Evolutionary conservation across 2,329 filamentous ascomycete species (phyloP).

Genomic region (Colletotrichum chrysophilum): DNA sequence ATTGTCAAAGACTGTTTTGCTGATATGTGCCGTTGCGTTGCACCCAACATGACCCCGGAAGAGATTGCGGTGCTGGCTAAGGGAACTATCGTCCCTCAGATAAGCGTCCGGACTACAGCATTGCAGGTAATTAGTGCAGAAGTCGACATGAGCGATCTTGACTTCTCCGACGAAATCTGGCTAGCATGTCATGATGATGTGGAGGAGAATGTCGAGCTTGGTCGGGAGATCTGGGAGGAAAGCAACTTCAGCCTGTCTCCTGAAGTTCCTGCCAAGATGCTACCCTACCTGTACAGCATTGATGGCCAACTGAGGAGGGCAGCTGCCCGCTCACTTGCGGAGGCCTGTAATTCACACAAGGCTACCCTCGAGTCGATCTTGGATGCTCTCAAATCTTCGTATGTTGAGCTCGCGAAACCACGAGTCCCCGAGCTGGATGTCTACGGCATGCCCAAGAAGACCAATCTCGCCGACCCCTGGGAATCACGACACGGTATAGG

Average conservation of each 20-base stretch:
- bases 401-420: constrained; percentile 81
- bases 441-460: constrained; percentile 92
- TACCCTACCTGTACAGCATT: constrained; percentile 80
- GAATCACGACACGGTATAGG: constrained; percentile 90
- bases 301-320: constrained; percentile 85
- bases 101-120: constrained; percentile 81
- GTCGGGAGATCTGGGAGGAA: constrained; percentile 92
- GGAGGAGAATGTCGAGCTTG: constrained; percentile 84
- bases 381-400: constrained; percentile 70
- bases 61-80: constrained; percentile 81
- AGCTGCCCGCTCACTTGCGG: constrained; percentile 81
- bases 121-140: constrained; percentile 91
- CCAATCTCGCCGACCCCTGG: constrained; percentile 88
- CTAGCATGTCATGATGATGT: constrained; percentile 90
- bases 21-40: constrained; percentile 83
- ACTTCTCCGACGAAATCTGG: constrained; percentile 92
- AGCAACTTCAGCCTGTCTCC: constrained; percentile 76
- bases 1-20: constrained; percentile 90
- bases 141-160: constrained; percentile 86
- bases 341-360: constrained; percentile 68
- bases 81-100: constrained; percentile 80
- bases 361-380: constrained; percentile 68
- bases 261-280: constrained; percentile 68
- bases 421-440: constrained; percentile 85
- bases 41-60: constrained; percentile 74